Base-by-base conservation (phyloP, 2,329 filamentous ascomycete species). In the Trichoderma sp. region DNA sequence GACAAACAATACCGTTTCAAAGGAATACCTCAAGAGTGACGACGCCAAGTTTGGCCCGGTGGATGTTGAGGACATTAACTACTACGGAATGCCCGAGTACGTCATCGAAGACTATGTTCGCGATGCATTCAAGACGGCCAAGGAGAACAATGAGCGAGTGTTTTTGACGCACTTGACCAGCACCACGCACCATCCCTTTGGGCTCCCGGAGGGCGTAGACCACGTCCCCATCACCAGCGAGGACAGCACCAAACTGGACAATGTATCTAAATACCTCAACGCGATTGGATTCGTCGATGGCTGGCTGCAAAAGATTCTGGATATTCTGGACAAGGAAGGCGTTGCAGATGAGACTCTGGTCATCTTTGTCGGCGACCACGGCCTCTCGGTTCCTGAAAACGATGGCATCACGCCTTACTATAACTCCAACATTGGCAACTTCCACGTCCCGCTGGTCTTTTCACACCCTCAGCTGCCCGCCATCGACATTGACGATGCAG, bases 121-220 rank as follows among this genome's bases (percentile, higher is more conserved):
- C 2, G 76, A 78, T 63, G 72, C 74, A 32, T 78, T 78, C 22
- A 69, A 68, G 10, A 70, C 71, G 1, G 76, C 76, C 8, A 72
- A 70, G 35, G 68, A 76, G 48, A 73, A 72, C 1, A 71, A 78
- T 15, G 72, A 77, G 29, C 71, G 76, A 8, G 73, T 78, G 0
- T 78, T 78, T 29, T 54, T 78, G 9, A 75, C 76, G 1, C 76
- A 78, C 66, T 56, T 78, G 15, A 78, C 76, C 2, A 78, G 76
- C 63, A 78, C 76, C 2, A 76, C 73, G 2, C 76, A 78, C 50
- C 76, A 78, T 39, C 73, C 74, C 12, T 78, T 77, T 48, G 72
- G 71, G 2, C 64, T 78, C 42, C 76, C 76, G 4, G 72, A 70
- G 13, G 72, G 71, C 0, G 74, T 75, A 15, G 52, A 34, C 25